A percentile compares a stretch with the other conserved stretches of the same genome.
These are phyloP conservation scores for Lippia alba DNA, from an alignment of 305 asterid genomes.

Conservation along the genomic window DNA sequence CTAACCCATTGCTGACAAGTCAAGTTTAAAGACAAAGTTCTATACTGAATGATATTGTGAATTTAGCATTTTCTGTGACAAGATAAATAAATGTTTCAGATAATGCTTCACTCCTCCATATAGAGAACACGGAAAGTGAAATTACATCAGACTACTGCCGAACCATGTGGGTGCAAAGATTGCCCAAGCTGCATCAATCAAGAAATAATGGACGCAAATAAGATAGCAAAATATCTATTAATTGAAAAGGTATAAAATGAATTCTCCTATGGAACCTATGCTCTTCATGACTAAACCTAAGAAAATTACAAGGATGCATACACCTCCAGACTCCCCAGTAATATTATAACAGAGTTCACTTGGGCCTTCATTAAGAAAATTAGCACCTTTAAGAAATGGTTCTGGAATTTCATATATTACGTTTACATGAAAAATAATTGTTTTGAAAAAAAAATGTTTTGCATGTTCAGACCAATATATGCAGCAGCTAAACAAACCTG, in stretches of 20 bases:
- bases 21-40: constrained; percentile 21
- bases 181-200: constrained; percentile 12
- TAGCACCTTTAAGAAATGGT: not conserved
- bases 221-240: not conserved
- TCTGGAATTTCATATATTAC: not conserved
- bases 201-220: not conserved
- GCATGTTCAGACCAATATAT: not conserved
- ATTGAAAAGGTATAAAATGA: not conserved
- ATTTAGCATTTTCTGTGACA: not conserved
- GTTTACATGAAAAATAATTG: not conserved
- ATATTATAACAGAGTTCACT: constrained; percentile 3
- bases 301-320: not conserved
- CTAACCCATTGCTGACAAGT: constrained; percentile 17
- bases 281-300: not conserved
- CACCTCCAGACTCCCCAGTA: constrained; percentile 17
- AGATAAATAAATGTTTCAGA: constrained; percentile 8
- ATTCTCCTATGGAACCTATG: not conserved
- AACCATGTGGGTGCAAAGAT: not conserved
- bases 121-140: not conserved
- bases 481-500: not conserved
- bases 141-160: constrained; percentile 5
- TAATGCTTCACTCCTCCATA: constrained; percentile 2
- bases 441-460: not conserved
- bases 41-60: not conserved
- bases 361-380: not conserved